phyloP scores from a whole-genome alignment of 1,284 basidiomycete species.

The Jaminaea rosea region DNA sequence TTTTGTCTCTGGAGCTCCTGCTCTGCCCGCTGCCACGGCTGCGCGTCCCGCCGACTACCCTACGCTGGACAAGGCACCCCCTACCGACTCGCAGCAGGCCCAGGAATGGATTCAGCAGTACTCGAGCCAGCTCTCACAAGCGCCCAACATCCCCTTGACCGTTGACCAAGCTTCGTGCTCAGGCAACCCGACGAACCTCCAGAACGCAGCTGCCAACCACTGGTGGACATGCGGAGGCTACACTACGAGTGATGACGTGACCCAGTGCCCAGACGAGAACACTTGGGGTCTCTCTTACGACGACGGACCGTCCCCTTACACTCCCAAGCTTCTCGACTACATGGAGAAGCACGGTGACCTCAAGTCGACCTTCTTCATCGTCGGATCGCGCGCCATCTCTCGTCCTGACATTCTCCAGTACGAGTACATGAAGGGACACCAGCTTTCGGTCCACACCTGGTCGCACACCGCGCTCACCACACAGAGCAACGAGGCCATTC shows the following conservation, averaged over 20 bases:
- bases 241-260: conserved; percentile 64
- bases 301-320: conserved; percentile 74
- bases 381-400: conserved; percentile 79
- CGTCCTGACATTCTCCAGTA: conserved; percentile 66
- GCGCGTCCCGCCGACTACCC: conserved; percentile 56
- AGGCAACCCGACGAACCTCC: conserved; percentile 57
- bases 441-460: conserved; percentile 51
- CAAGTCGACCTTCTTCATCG: conserved; percentile 79
- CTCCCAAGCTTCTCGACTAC: conserved; percentile 60
- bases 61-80: conserved; percentile 59
- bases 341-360: conserved; percentile 58
- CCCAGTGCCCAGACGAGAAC: conserved; percentile 65
- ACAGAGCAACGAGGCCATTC: conserved; percentile 74
- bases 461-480: conserved; percentile 59
- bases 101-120: conserved; percentile 58
- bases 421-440: conserved; percentile 67
- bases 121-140: conserved; percentile 57
- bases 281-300: conserved; percentile 66
- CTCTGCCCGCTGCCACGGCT: conserved; percentile 14
- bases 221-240: conserved; percentile 83
- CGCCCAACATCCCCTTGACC: conserved; percentile 57
- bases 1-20: conserved; percentile 30
- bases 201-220: conserved; percentile 47
- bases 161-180: conserved; percentile 59
- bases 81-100: conserved; percentile 61